Evolutionary conservation across 2,329 filamentous ascomycete genomes (phyloP), one percentile per base, ranked within the genome.

Genomic region (Didymella arachidicola): DNA sequence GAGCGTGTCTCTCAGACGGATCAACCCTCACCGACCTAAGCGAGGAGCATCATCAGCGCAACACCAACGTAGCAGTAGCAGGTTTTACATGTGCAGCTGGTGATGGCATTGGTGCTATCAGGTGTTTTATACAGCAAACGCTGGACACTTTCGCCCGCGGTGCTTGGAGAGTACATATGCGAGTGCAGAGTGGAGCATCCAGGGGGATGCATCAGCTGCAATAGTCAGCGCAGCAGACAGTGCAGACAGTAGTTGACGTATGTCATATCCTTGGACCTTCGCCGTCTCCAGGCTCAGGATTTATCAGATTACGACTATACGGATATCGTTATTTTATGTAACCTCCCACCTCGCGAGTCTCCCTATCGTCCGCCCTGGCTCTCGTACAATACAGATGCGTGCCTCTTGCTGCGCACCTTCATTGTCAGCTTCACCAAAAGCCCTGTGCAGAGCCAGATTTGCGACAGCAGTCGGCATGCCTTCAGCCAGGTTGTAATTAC

Each of bases 341-440:
- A 88, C 72, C 67, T 94, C 89, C 93, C 93, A 97, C 64, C 80
- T 81, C 2, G 87, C 94, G 64, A 98, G 76, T 79, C 93, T 89
- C 2, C 92, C 94, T 4, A 95, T 80, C 32, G 81, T 87, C 77
- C 93, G 87, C 1, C 95, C 95, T 1, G 89, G 87, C 71, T 93
- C 90, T 52, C 94, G 84, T 30, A 98, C 87, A 65, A 99, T 87
- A 76, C 93, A 97, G 11, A 91, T 69, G 47, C 78, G 80, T 2
- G 81, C 61, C 61, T 70, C 59, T 51, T 65, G 59, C n/a, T 56
- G 29, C n/a, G 64, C 41, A 26, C 55, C 61, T 32, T 61, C 53
- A 14, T 67, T 61, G 29, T 53, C 81, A 30, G 41, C 77, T 2
- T 84, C 58, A 46, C 81, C 78, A 3, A 86, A 54, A 1, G 90